Conservation (phyloP, 345 rosid species). For the Psidium guajava region DNA sequence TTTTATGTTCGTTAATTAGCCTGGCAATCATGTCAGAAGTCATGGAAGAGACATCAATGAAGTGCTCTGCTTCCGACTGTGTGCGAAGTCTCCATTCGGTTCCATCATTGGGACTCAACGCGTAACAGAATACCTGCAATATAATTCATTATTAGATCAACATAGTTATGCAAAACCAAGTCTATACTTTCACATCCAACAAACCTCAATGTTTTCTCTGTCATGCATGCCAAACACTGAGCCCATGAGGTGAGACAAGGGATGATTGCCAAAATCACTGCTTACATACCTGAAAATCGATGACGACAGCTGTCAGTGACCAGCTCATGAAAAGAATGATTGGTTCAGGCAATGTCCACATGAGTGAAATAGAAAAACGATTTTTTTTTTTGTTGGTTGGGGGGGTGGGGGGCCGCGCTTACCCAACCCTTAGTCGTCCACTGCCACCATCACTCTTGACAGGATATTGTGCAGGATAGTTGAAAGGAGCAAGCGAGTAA, state of each 20-base stretch:
- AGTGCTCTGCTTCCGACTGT: conserved; percentile 88
- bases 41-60: conserved; percentile 83
- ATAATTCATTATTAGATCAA: background rate
- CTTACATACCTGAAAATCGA: conserved; percentile 40
- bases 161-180: background rate
- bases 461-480: conserved; percentile 55
- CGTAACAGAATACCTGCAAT: conserved; percentile 87
- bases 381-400: too few relatives aligned
- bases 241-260: conserved; percentile 98
- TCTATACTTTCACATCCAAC: background rate
- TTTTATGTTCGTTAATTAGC: conserved; percentile 70
- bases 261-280: conserved; percentile 98
- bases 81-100: conserved; percentile 96
- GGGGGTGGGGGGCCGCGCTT: background rate
- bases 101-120: conserved; percentile 87
- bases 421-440: conserved; percentile 79
- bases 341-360: background rate
- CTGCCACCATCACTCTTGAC: conserved; percentile 49
- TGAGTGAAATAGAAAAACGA: background rate
- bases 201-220: conserved; percentile 76
- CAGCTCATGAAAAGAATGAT: background rate
- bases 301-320: background rate
- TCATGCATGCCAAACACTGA: conserved; percentile 98
- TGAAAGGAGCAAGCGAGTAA: conserved; percentile 64
- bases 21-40: conserved; percentile 80